Percentiles rank a stretch among this genome's conserved stretches.
Evolutionary conservation across 768 basidiomycete genomes (phyloP).

Genomic region (Trametes coccinea): DNA sequence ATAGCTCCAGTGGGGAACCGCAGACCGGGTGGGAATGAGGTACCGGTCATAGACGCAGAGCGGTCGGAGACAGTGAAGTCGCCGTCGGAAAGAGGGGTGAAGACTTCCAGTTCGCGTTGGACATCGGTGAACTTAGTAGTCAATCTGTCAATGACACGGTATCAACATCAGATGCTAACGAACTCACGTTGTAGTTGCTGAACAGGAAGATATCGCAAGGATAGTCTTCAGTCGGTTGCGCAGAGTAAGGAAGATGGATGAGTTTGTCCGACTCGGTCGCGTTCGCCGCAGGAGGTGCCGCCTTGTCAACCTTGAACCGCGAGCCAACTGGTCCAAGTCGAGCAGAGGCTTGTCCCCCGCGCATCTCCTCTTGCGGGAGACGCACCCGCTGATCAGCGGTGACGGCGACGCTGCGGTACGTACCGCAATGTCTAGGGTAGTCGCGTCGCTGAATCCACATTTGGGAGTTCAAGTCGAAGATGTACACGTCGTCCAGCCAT

Average conservation of each 20-base stretch:
- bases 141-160: constrained; percentile 7
- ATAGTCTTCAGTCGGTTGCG: constrained; percentile 66
- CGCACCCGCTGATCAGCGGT: constrained; percentile 70
- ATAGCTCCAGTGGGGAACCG: constrained; percentile 96
- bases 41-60: constrained; percentile 77
- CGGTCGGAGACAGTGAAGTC: constrained; percentile 81
- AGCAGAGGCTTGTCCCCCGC: constrained; percentile 35
- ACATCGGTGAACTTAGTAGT: constrained; percentile 84
- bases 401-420: constrained; percentile 92
- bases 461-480: constrained; percentile 74
- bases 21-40: constrained; percentile 87
- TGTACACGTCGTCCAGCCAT: constrained; percentile 92
- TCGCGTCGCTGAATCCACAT: constrained; percentile 79
- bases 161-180: constrained; percentile 1
- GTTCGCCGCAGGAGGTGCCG: constrained; percentile 42
- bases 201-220: constrained; percentile 90
- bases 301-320: constrained; percentile 55
- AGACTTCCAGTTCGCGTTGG: constrained; percentile 90
- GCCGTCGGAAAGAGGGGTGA: constrained; percentile 75
- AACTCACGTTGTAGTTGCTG: constrained; percentile 91
- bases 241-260: constrained; percentile 76
- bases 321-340: constrained; percentile 54
- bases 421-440: constrained; percentile 93
- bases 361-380: constrained; percentile 60
- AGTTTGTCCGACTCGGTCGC: constrained; percentile 60